These are phyloP conservation scores for Metarhizium album DNA, from an alignment of 2,329 filamentous ascomycete species.

Conservation along the genomic window DNA sequence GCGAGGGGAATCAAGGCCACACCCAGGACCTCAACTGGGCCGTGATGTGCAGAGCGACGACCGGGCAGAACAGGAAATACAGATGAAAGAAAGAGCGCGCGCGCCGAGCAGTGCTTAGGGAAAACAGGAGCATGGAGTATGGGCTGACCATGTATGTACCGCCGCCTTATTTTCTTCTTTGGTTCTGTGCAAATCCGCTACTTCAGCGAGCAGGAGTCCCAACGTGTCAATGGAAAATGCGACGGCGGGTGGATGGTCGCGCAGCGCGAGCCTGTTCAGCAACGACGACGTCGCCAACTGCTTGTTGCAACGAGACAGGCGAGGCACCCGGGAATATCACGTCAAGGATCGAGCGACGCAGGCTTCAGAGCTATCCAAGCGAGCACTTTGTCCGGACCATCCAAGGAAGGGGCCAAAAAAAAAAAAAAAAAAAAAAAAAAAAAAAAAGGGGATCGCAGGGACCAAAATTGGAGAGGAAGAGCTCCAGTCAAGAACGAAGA, in stretches of 20 bases:
- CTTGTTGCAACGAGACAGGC: not conserved
- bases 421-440: not conserved
- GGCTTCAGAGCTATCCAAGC: not conserved
- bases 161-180: not conserved
- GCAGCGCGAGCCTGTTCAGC: not conserved
- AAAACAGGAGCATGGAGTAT: not conserved
- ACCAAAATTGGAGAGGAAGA: conserved; percentile 1
- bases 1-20: not conserved
- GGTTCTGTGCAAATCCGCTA: not conserved
- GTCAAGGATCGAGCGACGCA: not conserved
- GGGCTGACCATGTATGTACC: not conserved
- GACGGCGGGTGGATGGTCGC: not conserved
- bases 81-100: not conserved
- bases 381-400: not conserved
- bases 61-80: not conserved
- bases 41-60: not conserved
- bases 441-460: conserved; percentile 1
- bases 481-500: not conserved
- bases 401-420: not conserved
- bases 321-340: not conserved
- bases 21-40: not conserved
- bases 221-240: not conserved
- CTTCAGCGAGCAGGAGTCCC: not conserved
- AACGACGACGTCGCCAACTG: not conserved
- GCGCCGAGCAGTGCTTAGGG: not conserved